Base-by-base conservation (phyloP, 2,329 filamentous ascomycete species). In the Fusarium haematococcum region DNA sequence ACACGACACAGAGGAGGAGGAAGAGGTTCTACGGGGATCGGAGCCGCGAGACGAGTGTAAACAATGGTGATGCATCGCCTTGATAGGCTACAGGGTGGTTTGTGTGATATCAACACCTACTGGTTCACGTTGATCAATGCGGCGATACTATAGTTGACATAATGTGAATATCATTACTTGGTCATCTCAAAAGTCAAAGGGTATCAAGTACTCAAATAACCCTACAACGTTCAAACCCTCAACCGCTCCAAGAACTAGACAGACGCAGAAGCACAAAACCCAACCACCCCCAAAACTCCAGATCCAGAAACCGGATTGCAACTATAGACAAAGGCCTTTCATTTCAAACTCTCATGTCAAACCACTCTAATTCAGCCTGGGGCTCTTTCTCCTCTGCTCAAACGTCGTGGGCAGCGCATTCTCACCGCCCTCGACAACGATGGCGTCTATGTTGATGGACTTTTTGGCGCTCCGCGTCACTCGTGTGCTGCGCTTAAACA, bases 311-410 rank as follows among this genome's bases (percentile, higher is more conserved):
- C 37, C 39, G 60, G 41, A 60, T 50, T 9, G 33, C 23, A 54
- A 18, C 27, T 33, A 37, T 54, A 68, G 50, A 65, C 11, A 39
- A 65, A n/a, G 63, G 52, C 35, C 35, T 16, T 25, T 25, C 20
- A 39, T 35, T 57, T 57, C 32, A 18, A 33, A 32, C 32, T 20
- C 18, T 56, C 27, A 33, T 37, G 6, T 16, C 10, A 14, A 52
- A 14, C 41, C 33, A 50, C 32, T 16, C 74, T 71, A 85, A 61
- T 84, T 84, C 66, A 90, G 78, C 65, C 89, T 81, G 5, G 89
- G 88, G 72, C 89, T 90, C 83, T 90, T 90, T 79, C 89, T 86
- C 80, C 86, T 86, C 79, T 87, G 83, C 23, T 84, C 82, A 71
- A 88, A 84, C n/a, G 83, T 81, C 59, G 81, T 71, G 9, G 84